phyloP scores from a whole-genome alignment of 2,329 filamentous ascomycete species.

The Botrytis tulipae region DNA sequence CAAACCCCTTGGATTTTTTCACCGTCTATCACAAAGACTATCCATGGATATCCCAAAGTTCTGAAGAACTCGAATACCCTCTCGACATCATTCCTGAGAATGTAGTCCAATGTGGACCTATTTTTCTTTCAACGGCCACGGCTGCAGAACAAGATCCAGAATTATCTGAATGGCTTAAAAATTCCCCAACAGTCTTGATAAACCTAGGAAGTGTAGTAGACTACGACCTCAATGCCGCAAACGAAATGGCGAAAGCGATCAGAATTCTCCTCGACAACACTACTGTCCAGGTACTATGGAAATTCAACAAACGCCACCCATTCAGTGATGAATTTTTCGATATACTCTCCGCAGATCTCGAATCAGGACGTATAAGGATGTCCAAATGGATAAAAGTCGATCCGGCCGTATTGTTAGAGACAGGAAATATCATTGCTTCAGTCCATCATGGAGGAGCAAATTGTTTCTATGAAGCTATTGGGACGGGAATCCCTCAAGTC shows the following conservation, averaged over 20 bases:
- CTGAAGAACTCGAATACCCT: slow-evolving; percentile 38
- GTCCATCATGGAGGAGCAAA: slow-evolving; percentile 43
- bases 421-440: slow-evolving; percentile 37
- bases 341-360: neutral
- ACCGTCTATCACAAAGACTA: slow-evolving; percentile 20
- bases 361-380: slow-evolving; percentile 20
- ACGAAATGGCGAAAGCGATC: slow-evolving; percentile 42
- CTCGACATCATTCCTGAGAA: slow-evolving; percentile 40
- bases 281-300: slow-evolving; percentile 39
- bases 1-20: slow-evolving; percentile 9
- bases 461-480: slow-evolving; percentile 44
- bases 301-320: slow-evolving; percentile 28
- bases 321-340: slow-evolving; percentile 22
- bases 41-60: slow-evolving; percentile 28
- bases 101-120: slow-evolving; percentile 46
- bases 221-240: slow-evolving; percentile 33
- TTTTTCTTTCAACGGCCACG: slow-evolving; percentile 39
- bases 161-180: slow-evolving; percentile 44
- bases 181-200: slow-evolving; percentile 45
- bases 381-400: slow-evolving; percentile 20
- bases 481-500: slow-evolving; percentile 46
- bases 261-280: slow-evolving; percentile 38
- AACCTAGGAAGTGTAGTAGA: slow-evolving; percentile 43
- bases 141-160: slow-evolving; percentile 42
- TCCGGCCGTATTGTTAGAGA: slow-evolving; percentile 35